Percentiles rank a stretch among this genome's conserved stretches.
These are phyloP conservation scores for Tricholoma saponaceum DNA, from an alignment of 768 basidiomycete species.

Conservation along the genomic window DNA sequence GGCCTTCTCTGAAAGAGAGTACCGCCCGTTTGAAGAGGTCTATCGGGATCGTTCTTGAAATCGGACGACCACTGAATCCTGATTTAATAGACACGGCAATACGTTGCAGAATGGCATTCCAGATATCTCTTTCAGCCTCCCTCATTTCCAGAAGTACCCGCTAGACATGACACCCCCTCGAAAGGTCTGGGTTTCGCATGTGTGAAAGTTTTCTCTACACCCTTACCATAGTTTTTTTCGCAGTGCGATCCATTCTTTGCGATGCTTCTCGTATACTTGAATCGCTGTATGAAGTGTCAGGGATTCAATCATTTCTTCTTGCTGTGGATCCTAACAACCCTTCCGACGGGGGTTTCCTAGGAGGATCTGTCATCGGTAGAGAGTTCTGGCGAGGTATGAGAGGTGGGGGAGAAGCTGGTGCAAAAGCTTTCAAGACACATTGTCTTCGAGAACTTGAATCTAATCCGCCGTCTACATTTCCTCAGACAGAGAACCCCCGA, in stretches of 20 bases:
- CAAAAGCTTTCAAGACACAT: constrained; percentile 48
- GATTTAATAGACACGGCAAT: constrained; percentile 38
- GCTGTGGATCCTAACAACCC: constrained; percentile 50
- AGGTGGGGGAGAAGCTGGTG: constrained; percentile 55
- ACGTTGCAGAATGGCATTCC: constrained; percentile 62
- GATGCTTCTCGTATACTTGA: constrained; percentile 53
- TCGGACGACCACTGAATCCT: constrained; percentile 17
- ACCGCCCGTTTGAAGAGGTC: constrained; percentile 58
- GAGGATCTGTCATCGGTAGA: constrained; percentile 54
- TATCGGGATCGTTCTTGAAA: constrained; percentile 17
- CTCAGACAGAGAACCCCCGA: constrained; percentile 8
- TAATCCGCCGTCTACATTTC: constrained; percentile 7
- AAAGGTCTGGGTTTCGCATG: constrained; percentile 17
- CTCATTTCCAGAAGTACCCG: constrained; percentile 1
- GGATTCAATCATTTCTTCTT: constrained; percentile 59
- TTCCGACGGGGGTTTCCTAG: constrained; percentile 53
- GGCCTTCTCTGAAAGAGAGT: constrained; percentile 59
- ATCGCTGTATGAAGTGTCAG: constrained; percentile 42
- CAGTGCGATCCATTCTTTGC: constrained; percentile 45
- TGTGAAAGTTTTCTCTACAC: constrained; percentile 5
- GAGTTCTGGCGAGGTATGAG: constrained; percentile 65
- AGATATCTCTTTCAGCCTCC: constrained; percentile 46
- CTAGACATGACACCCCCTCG: constrained; percentile 10
- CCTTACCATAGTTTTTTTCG: constrained; percentile 11
- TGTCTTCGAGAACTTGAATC: constrained; percentile 29